These are phyloP conservation scores for Hamigera avellanea DNA, from an alignment of 495 filamentous ascomycete genomes.

Conservation along the genomic window DNA sequence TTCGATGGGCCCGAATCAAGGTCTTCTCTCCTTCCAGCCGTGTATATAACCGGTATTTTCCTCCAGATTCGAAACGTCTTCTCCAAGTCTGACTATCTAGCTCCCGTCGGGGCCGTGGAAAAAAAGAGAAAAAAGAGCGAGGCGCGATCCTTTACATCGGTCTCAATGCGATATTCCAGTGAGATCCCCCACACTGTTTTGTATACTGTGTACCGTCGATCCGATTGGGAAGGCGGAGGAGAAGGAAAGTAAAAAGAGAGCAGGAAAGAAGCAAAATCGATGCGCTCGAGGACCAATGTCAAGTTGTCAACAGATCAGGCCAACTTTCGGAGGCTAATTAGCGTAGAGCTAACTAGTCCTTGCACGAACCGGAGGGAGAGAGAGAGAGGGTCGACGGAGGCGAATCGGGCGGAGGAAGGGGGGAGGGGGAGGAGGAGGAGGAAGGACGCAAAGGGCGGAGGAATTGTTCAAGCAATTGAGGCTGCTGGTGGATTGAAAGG, in stretches of 20 bases:
- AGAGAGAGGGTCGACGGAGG: no score
- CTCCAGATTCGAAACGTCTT: no score
- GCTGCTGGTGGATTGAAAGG: no score
- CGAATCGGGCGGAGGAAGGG: neutral
- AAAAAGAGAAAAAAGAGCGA: conserved; percentile 14
- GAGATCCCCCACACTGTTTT: no score
- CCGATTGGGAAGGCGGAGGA: conserved; percentile 1
- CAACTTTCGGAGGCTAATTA: neutral
- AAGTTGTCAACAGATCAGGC: neutral
- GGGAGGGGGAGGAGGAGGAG: neutral
- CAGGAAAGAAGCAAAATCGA: conserved; percentile 2
- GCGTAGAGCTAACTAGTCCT: no score
- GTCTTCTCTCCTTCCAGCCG: no score
- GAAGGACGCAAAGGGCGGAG: neutral
- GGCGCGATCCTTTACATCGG: conserved; percentile 28
- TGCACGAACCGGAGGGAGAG: no score
- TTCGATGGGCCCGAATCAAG: no score
- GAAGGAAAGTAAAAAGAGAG: conserved; percentile 4
- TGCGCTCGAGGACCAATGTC: neutral
- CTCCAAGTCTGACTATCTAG: no score
- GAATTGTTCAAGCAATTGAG: no score
- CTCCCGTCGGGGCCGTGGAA: conserved; percentile 14
- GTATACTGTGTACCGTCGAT: no score
- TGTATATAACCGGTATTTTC: no score
- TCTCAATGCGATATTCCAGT: conserved; percentile 9